A percentile compares a stretch with the other conserved stretches of the same genome.
Conservation (phyloP, 2,329 filamentous ascomycete species). For the Coniochaeta ligniaria region DNA sequence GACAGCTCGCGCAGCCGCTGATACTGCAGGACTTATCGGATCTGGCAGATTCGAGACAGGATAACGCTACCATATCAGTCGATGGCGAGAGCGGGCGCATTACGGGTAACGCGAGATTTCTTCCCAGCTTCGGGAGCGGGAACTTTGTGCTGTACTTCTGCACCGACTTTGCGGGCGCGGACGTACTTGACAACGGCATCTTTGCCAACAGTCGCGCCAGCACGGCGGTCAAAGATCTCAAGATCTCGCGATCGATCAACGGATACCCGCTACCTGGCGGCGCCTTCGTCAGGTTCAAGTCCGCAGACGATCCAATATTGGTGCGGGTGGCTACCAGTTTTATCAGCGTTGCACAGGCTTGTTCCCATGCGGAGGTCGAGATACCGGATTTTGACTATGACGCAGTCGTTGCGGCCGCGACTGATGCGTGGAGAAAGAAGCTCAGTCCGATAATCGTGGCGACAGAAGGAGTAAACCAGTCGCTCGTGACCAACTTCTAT, state of each 20-base stretch:
- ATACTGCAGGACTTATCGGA: constrained; percentile 61
- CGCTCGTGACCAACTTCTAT: constrained; percentile 58
- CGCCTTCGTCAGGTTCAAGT: constrained; percentile 55
- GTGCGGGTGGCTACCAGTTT: constrained; percentile 65
- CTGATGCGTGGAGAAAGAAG: constrained; percentile 54
- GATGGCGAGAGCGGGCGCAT: constrained; percentile 51
- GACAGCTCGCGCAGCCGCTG: constrained; percentile 42
- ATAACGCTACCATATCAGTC: constrained; percentile 49
- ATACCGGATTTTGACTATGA: constrained; percentile 63
- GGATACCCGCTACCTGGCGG: constrained; percentile 51
- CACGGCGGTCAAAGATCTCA: constrained; percentile 36
- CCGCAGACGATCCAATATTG: constrained; percentile 42
- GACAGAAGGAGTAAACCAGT: constrained; percentile 40
- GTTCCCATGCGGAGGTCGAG: constrained; percentile 59
- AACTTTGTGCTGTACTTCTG: constrained; percentile 57
- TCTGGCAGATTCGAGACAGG: constrained; percentile 51
- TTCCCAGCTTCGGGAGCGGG: constrained; percentile 59
- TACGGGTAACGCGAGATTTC: constrained; percentile 54
- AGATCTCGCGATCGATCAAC: constrained; percentile 41
- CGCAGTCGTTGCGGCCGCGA: constrained; percentile 40
- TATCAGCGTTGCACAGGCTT: constrained; percentile 59
- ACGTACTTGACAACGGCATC: constrained; percentile 52
- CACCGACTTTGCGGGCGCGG: constrained; percentile 55
- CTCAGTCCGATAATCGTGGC: constrained; percentile 51
- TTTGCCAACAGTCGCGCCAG: constrained; percentile 52